Base-by-base conservation (phyloP, 345 rosid genomes). In the Boechera stricta region DNA sequence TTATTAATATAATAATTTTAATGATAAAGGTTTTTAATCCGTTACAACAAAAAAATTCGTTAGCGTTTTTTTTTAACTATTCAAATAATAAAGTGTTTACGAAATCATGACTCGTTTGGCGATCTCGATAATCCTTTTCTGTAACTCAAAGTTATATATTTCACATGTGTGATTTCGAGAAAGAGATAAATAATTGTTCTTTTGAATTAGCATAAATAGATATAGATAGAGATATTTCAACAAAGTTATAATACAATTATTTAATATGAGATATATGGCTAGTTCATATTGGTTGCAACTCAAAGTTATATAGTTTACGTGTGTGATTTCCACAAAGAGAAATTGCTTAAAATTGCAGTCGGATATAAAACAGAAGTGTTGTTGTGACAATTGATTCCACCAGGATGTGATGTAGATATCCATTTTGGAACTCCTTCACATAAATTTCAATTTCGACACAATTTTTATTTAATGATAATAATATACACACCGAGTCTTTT, bases 271-370 rank as follows among this genome's bases (percentile, higher is more conserved):
- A 49, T 33, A 1, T 13, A 36, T 67, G 61, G 26, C 49, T 12
- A 36, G 26, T 52, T 35, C 45, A 38, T 13, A 68, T 3, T 52
- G 35, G 60, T 52, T 67, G 49, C n/a, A 52, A 51, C 36, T 67
- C 47, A 7, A 35, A 67, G 33, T 18, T 4, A 35, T 51, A n/a
- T 4, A 67, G 38, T 32, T 38, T 5, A 39, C 39, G 28, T 69
- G 56, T 41, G 13, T 44, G 53, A 21, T 70, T 2, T 57, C 74
- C 56, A 44, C 65, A 70, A 70, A 70, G 16, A 70, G 33, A 70
- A 69, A 18, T 56, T 69, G 29, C 64, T 42, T 69, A 54, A 18
- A 41, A n/a, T 29, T 70, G 54, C 32, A 41, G 16, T 15, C 28
- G n/a, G 28, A 69, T 55, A 47, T 41, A 36, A 24, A 39, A 35